Evolutionary conservation across 2,329 filamentous ascomycete genomes (phyloP).

Genomic region (Rachicladosporium sp.): DNA sequence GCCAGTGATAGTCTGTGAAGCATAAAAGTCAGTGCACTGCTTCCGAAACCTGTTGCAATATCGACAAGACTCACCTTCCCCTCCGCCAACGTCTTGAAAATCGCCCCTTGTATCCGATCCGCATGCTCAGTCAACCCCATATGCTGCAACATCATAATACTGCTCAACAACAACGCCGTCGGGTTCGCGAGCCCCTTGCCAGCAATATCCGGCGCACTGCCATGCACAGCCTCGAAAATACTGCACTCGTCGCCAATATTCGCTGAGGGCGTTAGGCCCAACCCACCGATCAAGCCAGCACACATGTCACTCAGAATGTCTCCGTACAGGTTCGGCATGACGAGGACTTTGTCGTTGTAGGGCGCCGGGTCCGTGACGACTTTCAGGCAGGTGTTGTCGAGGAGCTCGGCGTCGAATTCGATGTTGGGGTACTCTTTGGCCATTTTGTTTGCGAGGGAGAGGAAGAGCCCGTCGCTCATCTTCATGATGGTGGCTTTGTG

Average conservation of each 20-base stretch:
- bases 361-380: constrained; percentile 92
- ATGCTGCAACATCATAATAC: constrained; percentile 99
- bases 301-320: constrained; percentile 99
- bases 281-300: constrained; percentile 92
- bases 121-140: constrained; percentile 85
- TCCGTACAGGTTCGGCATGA: constrained; percentile 96
- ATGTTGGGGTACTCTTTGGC: constrained; percentile 92
- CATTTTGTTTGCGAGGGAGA: constrained; percentile 71
- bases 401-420: constrained; percentile 93
- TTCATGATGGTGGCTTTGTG: constrained; percentile 99
- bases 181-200: constrained; percentile 95
- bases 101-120: constrained; percentile 79
- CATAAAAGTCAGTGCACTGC: not conserved
- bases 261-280: constrained; percentile 90
- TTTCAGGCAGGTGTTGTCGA: constrained; percentile 99
- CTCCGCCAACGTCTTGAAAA: constrained; percentile 89
- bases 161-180: constrained; percentile 84
- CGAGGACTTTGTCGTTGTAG: constrained; percentile 98
- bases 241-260: constrained; percentile 99
- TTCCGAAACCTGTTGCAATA: not conserved
- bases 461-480: constrained; percentile 98
- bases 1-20: constrained; percentile 60
- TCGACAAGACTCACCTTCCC: constrained; percentile 54
- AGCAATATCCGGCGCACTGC: constrained; percentile 90
- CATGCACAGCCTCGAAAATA: constrained; percentile 99